A percentile compares a stretch with the other conserved stretches of the same genome.
Conservation (phyloP, 257 asterid genomes). For the Rauvolfia tetraphylla region DNA sequence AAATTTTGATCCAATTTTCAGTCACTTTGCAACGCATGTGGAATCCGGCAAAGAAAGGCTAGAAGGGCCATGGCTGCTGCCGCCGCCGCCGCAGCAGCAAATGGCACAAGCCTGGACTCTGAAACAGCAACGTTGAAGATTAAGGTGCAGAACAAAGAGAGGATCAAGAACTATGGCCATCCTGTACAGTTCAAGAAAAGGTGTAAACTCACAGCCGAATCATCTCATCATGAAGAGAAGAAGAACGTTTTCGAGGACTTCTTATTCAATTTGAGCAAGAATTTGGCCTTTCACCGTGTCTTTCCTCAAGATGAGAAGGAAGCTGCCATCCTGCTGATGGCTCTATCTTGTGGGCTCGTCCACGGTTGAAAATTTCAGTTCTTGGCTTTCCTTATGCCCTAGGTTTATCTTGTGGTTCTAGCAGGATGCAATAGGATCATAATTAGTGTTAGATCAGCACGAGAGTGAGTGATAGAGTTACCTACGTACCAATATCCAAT, state of each 20-base stretch:
- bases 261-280: slow-evolving; percentile 66
- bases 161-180: slow-evolving; percentile 27
- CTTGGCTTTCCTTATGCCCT: background rate
- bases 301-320: slow-evolving; percentile 94
- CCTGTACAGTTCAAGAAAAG: slow-evolving; percentile 54
- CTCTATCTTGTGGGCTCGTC: slow-evolving; percentile 76
- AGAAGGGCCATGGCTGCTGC: slow-evolving; percentile 85
- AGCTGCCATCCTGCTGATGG: slow-evolving; percentile 92
- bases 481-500: slow-evolving; percentile 1
- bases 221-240: slow-evolving; percentile 22
- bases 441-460: slow-evolving; percentile 12
- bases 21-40: slow-evolving; percentile 97
- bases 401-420: slow-evolving; percentile 10
- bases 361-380: slow-evolving; percentile 45
- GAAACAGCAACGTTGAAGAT: slow-evolving; percentile 41
- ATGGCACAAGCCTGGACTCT: slow-evolving; percentile 15
- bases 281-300: slow-evolving; percentile 55
- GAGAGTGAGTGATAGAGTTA: slow-evolving; percentile 1
- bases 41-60: slow-evolving; percentile 89
- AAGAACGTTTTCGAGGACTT: slow-evolving; percentile 67
- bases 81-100: slow-evolving; percentile 27
- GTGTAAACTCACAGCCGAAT: slow-evolving; percentile 31
- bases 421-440: background rate
- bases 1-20: slow-evolving; percentile 5
- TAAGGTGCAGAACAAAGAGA: slow-evolving; percentile 49